phyloP scores from a whole-genome alignment of 805 yeast genomes.

The Cyberlindnera misumaiensis region DNA sequence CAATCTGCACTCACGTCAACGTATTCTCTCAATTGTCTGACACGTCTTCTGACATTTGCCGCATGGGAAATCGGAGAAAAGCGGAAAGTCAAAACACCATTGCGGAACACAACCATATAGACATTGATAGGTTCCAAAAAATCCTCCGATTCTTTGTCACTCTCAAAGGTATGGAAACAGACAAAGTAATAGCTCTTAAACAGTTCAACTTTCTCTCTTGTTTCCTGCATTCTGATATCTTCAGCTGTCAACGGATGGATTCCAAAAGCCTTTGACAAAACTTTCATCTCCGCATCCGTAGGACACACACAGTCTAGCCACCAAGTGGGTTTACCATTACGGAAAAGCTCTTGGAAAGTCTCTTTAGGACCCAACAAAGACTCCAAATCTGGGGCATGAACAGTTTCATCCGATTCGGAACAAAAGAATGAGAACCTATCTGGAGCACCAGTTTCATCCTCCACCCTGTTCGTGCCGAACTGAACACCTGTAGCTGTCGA shows the following conservation, averaged over 20 bases:
- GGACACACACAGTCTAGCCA: constrained; percentile 95
- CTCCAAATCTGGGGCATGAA: constrained; percentile 84
- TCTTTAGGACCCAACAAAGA: constrained; percentile 62
- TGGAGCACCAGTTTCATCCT: constrained; percentile 37
- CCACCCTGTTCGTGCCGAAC: constrained; percentile 33
- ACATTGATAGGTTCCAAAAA: constrained; percentile 76
- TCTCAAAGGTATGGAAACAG: constrained; percentile 94
- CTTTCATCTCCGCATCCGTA: constrained; percentile 90
- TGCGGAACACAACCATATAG: constrained; percentile 80
- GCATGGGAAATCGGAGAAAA: constrained; percentile 94
- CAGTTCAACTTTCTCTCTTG: constrained; percentile 94
- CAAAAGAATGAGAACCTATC: constrained; percentile 81
- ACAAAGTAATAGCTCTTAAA: constrained; percentile 89
- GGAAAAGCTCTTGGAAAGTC: constrained; percentile 62
- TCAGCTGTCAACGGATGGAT: constrained; percentile 97
- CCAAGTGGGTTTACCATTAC: constrained; percentile 76
- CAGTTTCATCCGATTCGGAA: constrained; percentile 76
- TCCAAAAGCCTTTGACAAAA: constrained; percentile 87
- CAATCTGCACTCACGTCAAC: constrained; percentile 76
- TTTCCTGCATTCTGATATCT: constrained; percentile 93
- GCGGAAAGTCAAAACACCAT: constrained; percentile 90
- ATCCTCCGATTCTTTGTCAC: constrained; percentile 74
- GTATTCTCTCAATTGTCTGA: constrained; percentile 69
- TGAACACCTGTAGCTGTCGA: constrained; percentile 27
- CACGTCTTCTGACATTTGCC: constrained; percentile 77